phyloP scores from a whole-genome alignment of 768 basidiomycete genomes.

The Boletus patriciae region DNA sequence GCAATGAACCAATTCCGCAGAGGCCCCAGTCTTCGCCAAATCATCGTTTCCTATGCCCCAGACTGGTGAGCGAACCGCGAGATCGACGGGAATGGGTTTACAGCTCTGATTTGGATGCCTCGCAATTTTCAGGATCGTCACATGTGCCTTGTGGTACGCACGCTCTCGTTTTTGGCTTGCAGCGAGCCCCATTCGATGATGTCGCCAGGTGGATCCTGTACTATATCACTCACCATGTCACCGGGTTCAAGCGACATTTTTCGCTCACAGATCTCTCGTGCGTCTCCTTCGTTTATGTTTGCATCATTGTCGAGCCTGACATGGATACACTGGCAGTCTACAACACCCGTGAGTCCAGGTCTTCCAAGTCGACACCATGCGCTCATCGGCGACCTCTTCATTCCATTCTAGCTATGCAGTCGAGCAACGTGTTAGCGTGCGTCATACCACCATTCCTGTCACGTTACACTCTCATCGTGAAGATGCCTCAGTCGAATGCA shows the following conservation, averaged over 20 bases:
- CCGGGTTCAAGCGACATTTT: constrained; percentile 76
- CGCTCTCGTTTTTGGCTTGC: neutral
- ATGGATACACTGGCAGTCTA: constrained; percentile 27
- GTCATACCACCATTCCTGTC: constrained; percentile 32
- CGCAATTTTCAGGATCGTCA: constrained; percentile 54
- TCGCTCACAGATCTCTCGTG: constrained; percentile 75
- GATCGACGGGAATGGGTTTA: neutral
- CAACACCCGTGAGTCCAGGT: constrained; percentile 37
- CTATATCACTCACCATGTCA: constrained; percentile 51
- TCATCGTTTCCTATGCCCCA: constrained; percentile 57
- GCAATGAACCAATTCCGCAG: constrained; percentile 14
- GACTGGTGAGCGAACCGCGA: constrained; percentile 58
- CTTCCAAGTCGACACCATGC: too few species aligned
- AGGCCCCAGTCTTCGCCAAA: constrained; percentile 18
- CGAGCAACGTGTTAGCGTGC: constrained; percentile 60
- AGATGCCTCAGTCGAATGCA: constrained; percentile 32
- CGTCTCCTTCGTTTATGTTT: constrained; percentile 28
- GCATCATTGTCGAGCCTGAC: constrained; percentile 11
- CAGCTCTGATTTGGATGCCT: neutral
- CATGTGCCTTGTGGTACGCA: constrained; percentile 59
- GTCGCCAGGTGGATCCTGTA: constrained; percentile 52
- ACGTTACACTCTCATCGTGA: neutral
- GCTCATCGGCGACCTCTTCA: neutral
- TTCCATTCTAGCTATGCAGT: constrained; percentile 50
- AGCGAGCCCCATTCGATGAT: neutral